phyloP scores from a whole-genome alignment of 768 basidiomycete species.

The Phylloporus sp. region DNA sequence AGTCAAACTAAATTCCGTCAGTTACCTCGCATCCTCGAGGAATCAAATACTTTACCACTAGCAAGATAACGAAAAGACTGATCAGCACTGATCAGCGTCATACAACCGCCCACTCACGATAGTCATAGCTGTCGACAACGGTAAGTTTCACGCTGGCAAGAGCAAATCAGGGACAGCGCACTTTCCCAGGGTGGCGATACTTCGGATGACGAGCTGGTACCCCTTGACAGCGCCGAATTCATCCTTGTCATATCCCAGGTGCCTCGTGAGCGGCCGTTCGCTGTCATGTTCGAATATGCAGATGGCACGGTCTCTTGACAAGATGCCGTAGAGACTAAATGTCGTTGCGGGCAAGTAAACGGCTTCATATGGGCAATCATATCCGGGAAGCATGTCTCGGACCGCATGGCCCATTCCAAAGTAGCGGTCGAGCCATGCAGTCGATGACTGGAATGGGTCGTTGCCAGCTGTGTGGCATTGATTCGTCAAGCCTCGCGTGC shows the following conservation, averaged over 20 bases:
- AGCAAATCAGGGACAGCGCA: constrained; percentile 30
- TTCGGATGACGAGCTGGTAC: constrained; percentile 52
- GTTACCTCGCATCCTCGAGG: background rate
- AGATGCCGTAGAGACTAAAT: constrained; percentile 39
- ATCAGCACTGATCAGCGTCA: background rate
- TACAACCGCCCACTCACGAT: constrained; percentile 35
- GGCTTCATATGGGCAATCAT: constrained; percentile 63
- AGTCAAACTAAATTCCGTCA: constrained; percentile 47
- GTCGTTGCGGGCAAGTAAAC: constrained; percentile 57
- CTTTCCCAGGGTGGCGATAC: constrained; percentile 60
- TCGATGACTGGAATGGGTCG: constrained; percentile 56
- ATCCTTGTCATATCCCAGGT: constrained; percentile 47
- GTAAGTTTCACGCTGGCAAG: background rate
- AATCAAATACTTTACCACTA: constrained; percentile 29
- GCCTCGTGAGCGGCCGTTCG: constrained; percentile 52
- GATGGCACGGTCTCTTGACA: constrained; percentile 48
- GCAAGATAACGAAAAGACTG: background rate
- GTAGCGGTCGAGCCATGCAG: constrained; percentile 58
- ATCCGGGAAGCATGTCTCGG: constrained; percentile 60
- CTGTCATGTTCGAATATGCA: constrained; percentile 63
- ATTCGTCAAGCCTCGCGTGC: background rate
- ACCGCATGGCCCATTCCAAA: constrained; percentile 58
- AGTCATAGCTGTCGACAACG: constrained; percentile 45
- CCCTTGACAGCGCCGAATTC: constrained; percentile 61
- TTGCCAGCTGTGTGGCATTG: constrained; percentile 40